These are phyloP conservation scores for Fusarium chuoi DNA, from an alignment of 2,329 filamentous ascomycete species.

Conservation along the genomic window DNA sequence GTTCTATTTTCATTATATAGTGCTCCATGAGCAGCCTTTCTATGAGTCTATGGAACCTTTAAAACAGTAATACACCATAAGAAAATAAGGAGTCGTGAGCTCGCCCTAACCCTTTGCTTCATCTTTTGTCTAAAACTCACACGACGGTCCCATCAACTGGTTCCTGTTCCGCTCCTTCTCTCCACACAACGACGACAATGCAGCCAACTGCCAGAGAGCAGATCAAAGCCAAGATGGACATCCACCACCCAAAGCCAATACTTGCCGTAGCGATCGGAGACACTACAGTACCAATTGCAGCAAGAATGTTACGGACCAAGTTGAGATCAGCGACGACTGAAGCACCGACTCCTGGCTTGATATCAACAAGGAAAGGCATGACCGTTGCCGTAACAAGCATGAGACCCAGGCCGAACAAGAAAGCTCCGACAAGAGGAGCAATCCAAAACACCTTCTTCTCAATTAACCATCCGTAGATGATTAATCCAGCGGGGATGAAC, in stretches of 20 bases:
- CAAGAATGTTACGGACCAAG: background rate
- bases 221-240: background rate
- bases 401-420: background rate
- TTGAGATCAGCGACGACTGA: conserved; percentile 5
- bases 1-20: too few species aligned
- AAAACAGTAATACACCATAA: background rate
- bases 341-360: background rate
- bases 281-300: background rate
- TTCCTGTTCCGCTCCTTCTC: background rate
- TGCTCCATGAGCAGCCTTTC: background rate
- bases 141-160: background rate
- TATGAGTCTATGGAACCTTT: background rate
- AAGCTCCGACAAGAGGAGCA: background rate
- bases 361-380: conserved; percentile 2
- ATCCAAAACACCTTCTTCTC: background rate
- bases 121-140: background rate
- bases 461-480: background rate
- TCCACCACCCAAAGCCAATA: background rate
- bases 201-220: background rate
- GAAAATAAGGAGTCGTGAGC: background rate
- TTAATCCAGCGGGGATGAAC: background rate
- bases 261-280: background rate
- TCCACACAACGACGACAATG: background rate
- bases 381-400: background rate
- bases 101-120: background rate